Conservation (phyloP, 345 rosid species). For the Syzygium aqueum region DNA sequence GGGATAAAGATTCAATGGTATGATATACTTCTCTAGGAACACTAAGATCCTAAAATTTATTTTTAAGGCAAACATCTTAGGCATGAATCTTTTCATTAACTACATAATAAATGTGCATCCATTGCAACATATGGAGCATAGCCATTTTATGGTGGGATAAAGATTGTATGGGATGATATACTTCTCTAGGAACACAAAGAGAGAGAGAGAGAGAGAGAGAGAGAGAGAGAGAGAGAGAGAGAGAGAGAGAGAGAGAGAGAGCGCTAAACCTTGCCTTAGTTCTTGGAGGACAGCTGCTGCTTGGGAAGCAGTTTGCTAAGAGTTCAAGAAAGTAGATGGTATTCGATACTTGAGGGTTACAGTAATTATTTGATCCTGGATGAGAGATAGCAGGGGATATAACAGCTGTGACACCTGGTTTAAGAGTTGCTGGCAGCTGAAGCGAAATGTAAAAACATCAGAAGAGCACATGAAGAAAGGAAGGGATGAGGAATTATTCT, state of each 20-base stretch:
- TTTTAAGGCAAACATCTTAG: background rate
- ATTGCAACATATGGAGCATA: background rate
- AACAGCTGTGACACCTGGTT: constrained; percentile 78
- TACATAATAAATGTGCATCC: background rate
- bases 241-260: too few species aligned
- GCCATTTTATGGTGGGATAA: background rate
- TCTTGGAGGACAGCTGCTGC: constrained; percentile 72
- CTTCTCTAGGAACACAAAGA: background rate
- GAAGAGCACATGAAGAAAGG: background rate
- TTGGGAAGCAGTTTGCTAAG: constrained; percentile 77
- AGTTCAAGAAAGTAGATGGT: constrained; percentile 79
- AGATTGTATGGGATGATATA: background rate
- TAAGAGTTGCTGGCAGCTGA: constrained; percentile 90
- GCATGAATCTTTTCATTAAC: background rate
- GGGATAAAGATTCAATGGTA: too few species aligned
- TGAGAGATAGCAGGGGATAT: constrained; percentile 73
- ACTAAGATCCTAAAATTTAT: background rate
- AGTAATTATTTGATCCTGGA: constrained; percentile 81
- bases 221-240: background rate
- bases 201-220: background rate
- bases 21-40: background rate
- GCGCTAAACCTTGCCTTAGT: constrained; percentile 56
- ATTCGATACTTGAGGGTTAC: constrained; percentile 57
- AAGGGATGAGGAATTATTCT: background rate
- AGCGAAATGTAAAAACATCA: background rate